Evolutionary conservation across 805 yeast species (phyloP), one percentile per base, ranked within the genome.

Genomic region (Candida silvicultrix): DNA sequence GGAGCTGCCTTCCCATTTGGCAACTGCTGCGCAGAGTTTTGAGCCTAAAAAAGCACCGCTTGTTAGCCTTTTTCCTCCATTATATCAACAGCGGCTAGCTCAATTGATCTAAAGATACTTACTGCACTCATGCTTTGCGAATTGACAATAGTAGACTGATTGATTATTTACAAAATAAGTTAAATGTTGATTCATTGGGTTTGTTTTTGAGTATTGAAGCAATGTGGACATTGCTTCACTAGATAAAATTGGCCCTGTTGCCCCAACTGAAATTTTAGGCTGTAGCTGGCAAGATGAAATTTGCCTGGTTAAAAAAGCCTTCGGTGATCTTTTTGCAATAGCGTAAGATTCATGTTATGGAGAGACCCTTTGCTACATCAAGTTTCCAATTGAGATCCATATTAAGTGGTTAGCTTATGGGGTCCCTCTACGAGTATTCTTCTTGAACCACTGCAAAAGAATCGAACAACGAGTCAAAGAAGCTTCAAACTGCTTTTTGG

Each of bases 201-300:
- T 16, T 42, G 28, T 28, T 36, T 10, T 18, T 12, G 23, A 18
- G n/a, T 7, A 5, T 11, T 18, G 41, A 38, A 38, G 41, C 41
- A 38, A 41, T 21, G 25, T 43, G n/a, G n/a, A n/a, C n/a, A n/a
- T n/a, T n/a, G n/a, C n/a, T n/a, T 31, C 19, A 38, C 31, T 29
- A 43, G 9, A 10, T n/a, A 21, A 15, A 19, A 21, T 37, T 9
- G 40, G 8, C 14, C 4, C 22, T 43, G 45, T 38, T 9, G 45
- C 41, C 45, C 45, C 19, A 43, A 43, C 38, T 43, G 45, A 43
- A 43, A 43, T 43, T 41, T 43, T 16, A 20, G 39, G 39, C 39
- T 18, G 37, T 34, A 34, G 37, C 21, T 34, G 21, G 5, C 7
- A 16, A 18, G 37, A 18, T 34, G 37, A 34, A 34, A 34, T 34